Conservation (phyloP, 148 eudicot genomes). For the Polygonum maritimum region DNA sequence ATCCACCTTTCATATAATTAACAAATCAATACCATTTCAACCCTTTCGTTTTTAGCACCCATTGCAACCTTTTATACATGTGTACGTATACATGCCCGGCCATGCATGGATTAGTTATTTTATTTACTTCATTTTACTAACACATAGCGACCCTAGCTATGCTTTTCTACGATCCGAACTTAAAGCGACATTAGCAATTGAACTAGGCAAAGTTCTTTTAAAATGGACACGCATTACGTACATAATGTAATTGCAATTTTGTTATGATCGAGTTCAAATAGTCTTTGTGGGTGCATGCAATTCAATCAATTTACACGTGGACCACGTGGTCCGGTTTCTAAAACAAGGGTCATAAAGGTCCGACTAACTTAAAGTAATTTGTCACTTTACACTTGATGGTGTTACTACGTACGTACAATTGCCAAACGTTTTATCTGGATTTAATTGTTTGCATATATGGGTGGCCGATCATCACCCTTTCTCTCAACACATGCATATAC, state of each 20-base stretch:
- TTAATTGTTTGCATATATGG: not conserved
- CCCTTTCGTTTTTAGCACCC: not conserved
- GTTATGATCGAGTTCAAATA: too few relatives aligned
- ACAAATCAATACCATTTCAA: not conserved
- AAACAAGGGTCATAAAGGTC: not conserved
- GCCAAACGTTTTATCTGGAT: not conserved
- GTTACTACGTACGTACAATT: not conserved
- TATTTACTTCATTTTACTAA: too few relatives aligned
- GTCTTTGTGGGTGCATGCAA: too few relatives aligned
- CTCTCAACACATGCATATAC: slow-evolving; percentile 5
- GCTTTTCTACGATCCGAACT: too few relatives aligned
- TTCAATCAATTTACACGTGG: not conserved
- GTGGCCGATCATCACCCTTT: not conserved
- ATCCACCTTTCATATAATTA: not conserved
- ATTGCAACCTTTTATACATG: not conserved
- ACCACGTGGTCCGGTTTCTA: not conserved
- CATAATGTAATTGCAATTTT: too few relatives aligned
- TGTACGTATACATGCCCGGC: not conserved
- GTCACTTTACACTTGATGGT: not conserved
- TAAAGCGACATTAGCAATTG: too few relatives aligned
- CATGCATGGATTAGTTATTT: too few relatives aligned
- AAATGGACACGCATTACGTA: too few relatives aligned
- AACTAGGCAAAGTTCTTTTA: too few relatives aligned
- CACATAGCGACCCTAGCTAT: too few relatives aligned
- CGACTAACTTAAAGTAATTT: not conserved